These are phyloP conservation scores for Trapa bicornis DNA, from an alignment of 345 rosid species.

Conservation along the genomic window DNA sequence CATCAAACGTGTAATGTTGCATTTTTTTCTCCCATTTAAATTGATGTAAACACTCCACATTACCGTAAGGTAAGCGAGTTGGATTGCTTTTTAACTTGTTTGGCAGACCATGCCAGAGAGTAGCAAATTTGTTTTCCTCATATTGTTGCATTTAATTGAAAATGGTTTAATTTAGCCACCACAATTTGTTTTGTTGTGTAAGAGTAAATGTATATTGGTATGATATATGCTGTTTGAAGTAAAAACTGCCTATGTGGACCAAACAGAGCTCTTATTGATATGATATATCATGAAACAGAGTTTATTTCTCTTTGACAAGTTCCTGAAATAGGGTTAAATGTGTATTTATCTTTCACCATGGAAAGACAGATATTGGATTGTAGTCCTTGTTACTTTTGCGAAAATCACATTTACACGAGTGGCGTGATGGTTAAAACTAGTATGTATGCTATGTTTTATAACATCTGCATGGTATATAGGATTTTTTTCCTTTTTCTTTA, in stretches of 20 bases:
- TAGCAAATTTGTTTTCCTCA: not conserved
- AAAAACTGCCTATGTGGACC: not conserved
- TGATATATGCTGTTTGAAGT: not conserved
- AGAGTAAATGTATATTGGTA: not conserved
- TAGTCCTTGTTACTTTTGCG: not conserved
- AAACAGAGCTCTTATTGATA: not conserved
- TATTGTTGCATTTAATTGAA: not conserved
- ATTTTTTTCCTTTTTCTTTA: not conserved
- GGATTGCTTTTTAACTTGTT: not conserved
- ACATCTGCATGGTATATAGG: not conserved
- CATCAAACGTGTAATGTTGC: not conserved
- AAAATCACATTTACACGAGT: not conserved
- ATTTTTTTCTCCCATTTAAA: not conserved
- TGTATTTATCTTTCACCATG: not conserved
- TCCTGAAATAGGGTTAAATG: too few species aligned
- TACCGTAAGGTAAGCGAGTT: not conserved
- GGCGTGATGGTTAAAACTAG: not conserved
- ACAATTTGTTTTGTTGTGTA: not conserved
- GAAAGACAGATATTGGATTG: not conserved
- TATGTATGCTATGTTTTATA: not conserved
- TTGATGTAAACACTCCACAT: not conserved
- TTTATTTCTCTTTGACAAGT: too few species aligned
- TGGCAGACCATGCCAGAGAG: not conserved
- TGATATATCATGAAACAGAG: not conserved
- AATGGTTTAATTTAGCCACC: not conserved